Percentiles rank a stretch among this genome's conserved stretches.
These are phyloP conservation scores for Arabis alpina DNA, from an alignment of 345 rosid genomes.

Conservation along the genomic window DNA sequence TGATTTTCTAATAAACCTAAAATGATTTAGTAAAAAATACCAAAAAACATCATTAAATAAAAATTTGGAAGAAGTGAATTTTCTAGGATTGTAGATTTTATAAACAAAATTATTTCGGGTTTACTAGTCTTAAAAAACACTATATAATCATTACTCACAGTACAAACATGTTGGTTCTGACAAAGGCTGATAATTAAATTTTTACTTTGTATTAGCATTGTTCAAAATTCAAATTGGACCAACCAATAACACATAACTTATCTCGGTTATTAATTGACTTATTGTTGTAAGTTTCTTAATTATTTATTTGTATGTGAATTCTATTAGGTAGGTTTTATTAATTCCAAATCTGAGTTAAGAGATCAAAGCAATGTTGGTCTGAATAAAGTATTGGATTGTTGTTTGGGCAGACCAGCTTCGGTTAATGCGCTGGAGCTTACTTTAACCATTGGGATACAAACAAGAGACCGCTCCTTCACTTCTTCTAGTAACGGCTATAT, in stretches of 20 bases:
- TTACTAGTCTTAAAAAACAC: not conserved
- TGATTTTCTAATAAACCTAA: too few species aligned
- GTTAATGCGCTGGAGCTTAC: conserved; percentile 36
- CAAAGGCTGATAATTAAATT: not conserved
- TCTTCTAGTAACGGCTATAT: conserved; percentile 38
- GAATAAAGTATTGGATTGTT: not conserved
- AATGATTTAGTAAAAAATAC: not conserved
- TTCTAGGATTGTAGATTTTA: not conserved
- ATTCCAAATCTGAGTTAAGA: conserved; percentile 15
- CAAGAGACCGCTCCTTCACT: conserved; percentile 36
- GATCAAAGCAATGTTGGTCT: conserved; percentile 3
- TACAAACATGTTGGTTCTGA: conserved; percentile 1
- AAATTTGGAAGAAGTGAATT: not conserved
- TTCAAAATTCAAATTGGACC: conserved; percentile 7
- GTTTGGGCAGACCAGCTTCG: conserved; percentile 33
- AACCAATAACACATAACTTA: not conserved
- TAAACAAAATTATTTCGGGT: not conserved
- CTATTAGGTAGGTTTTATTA: not conserved
- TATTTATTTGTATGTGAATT: not conserved
- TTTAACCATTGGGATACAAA: not conserved
- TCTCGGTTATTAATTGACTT: not conserved
- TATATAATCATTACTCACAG: not conserved
- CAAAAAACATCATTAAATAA: not conserved
- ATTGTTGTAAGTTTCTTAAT: not conserved
- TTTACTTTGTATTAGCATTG: not conserved